These are phyloP conservation scores for Plectosphaerella plurivora DNA, from an alignment of 2,329 filamentous ascomycete genomes.

Conservation along the genomic window DNA sequence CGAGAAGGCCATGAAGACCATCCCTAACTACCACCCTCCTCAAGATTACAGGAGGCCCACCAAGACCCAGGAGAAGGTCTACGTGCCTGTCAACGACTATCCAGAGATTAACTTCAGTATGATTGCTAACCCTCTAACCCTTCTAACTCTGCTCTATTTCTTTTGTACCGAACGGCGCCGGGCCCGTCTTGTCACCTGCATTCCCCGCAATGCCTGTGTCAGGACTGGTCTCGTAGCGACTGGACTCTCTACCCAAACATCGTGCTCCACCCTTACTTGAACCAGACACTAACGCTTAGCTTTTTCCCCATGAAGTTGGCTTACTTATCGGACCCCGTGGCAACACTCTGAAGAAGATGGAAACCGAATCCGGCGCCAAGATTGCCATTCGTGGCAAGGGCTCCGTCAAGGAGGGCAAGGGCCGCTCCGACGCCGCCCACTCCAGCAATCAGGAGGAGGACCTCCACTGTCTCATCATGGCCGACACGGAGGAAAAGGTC, in stretches of 20 bases:
- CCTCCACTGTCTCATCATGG: constrained; percentile 98
- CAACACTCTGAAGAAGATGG: constrained; percentile 99
- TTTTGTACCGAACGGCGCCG: constrained; percentile 32
- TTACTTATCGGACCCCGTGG: constrained; percentile 99
- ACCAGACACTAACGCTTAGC: constrained; percentile 84
- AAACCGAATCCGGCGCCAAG: constrained; percentile 93
- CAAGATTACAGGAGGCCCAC: constrained; percentile 97
- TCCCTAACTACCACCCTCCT: constrained; percentile 98
- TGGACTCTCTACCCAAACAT: constrained; percentile 17
- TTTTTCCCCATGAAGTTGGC: constrained; percentile 82
- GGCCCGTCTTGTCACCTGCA: constrained; percentile 35
- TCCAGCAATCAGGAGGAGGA: constrained; percentile 99
- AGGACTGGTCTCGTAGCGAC: constrained; percentile 20
- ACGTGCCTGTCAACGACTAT: constrained; percentile 99
- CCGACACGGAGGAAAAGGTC: constrained; percentile 98
- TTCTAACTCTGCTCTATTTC: constrained; percentile 55
- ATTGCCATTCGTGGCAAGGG: constrained; percentile 99
- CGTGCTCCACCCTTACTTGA: constrained; percentile 30
- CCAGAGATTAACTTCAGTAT: constrained; percentile 99
- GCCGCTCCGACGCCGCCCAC: constrained; percentile 96
- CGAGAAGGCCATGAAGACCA: constrained; percentile 98
- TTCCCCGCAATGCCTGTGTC: constrained; percentile 17
- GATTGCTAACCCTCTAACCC: constrained; percentile 98
- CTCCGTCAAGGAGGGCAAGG: constrained; percentile 99
- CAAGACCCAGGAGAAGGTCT: constrained; percentile 99